Evolutionary conservation across 2,329 filamentous ascomycete genomes (phyloP), one percentile per base, ranked within the genome.

Genomic region (Beauveria varroae): DNA sequence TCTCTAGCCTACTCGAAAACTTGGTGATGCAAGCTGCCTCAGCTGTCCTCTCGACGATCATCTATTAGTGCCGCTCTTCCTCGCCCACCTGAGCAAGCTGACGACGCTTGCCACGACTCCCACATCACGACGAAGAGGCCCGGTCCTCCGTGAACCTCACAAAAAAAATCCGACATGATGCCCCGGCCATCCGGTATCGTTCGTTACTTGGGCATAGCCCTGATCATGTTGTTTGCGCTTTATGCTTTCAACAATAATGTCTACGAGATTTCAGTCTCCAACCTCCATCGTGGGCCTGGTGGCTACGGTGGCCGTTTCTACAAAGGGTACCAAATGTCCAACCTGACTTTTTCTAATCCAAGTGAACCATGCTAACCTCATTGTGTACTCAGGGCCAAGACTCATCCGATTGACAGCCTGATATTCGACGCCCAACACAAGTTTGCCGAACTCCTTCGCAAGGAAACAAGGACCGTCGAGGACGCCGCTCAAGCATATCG

Each of bases 401-500:
- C 12, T 20, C 81, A 84, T 64, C 80, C 81, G n/a, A 84, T 85
- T 66, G 80, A 82, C 63, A 70, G 72, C 10, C 73, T 84, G 26
- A 78, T 84, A n/a, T 71, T 71, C 56, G 73, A 77, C 7, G 81
- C 72, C 73, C 67, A 79, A 74, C 65, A 67, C 66, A 53, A 67
- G 65, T 66, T 81, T 75, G 67, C 71, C 68, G 60, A 69, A 56
- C 65, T 79, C 34, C 65, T 81, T 0, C 68, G 74, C 26, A 74
- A 73, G 30, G 74, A 81, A 62, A 82, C 82, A 43, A 75, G 73
- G 57, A 81, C 78, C 5, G 72, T 88, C 52, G 71, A 75, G 37
- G 76, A 82, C 22, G 82, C 84, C 8, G 84, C 86, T 0, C 74
- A 78, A 26, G 81, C 78, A 24, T 88, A 88, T 68, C 79, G 85